These are phyloP conservation scores for Solanum sejunctum DNA, from an alignment of 257 asterid species.

Conservation along the genomic window DNA sequence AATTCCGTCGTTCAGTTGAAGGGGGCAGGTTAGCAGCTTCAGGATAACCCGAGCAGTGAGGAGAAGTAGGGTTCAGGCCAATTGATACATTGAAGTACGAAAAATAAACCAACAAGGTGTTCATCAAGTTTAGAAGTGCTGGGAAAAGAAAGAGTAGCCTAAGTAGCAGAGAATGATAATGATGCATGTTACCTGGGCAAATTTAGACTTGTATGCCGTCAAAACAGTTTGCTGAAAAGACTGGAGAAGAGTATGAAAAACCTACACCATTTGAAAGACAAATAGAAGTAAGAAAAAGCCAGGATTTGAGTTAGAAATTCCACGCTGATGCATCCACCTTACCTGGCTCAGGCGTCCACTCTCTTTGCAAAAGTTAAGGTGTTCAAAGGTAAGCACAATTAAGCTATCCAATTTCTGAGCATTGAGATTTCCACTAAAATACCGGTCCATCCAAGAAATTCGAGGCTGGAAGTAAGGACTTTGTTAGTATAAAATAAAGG, in stretches of 20 bases:
- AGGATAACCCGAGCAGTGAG: background rate
- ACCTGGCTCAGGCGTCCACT: conserved; percentile 57
- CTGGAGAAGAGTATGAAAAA: conserved; percentile 66
- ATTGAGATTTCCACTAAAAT: conserved; percentile 34
- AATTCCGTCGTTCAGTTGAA: background rate
- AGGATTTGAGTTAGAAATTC: background rate
- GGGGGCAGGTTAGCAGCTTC: background rate
- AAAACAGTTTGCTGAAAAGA: conserved; percentile 76
- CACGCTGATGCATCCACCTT: conserved; percentile 4
- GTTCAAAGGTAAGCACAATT: conserved; percentile 70
- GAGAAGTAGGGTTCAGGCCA: background rate
- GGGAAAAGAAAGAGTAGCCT: background rate
- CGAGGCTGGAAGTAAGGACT: conserved; percentile 31
- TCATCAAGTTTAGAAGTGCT: background rate
- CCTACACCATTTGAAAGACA: conserved; percentile 28
- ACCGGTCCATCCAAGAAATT: conserved; percentile 26
- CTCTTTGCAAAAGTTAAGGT: conserved; percentile 48
- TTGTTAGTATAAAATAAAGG: background rate
- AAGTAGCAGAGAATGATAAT: background rate
- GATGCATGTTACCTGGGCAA: conserved; percentile 61
- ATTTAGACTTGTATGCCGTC: conserved; percentile 81
- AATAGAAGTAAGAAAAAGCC: background rate
- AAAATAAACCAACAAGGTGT: background rate
- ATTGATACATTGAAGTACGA: background rate
- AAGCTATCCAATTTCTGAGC: conserved; percentile 75